These are phyloP conservation scores for Zelonia costaricensis DNA, from an alignment of 208 protist species.

Conservation along the genomic window DNA sequence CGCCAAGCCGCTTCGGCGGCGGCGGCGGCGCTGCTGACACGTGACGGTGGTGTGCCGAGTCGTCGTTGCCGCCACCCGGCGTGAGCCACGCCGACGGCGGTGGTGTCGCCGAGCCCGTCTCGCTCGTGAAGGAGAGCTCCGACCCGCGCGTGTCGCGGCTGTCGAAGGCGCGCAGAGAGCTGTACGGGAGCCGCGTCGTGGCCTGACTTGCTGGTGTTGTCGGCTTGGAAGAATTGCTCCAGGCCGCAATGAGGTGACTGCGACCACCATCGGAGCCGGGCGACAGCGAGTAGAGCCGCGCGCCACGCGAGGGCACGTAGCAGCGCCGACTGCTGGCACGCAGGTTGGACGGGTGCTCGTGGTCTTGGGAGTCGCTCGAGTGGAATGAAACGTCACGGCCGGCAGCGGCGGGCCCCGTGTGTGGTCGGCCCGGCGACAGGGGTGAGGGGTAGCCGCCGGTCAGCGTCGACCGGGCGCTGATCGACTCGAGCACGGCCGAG, in stretches of 20 bases:
- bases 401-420: too few species aligned
- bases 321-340: neutral
- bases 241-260: neutral
- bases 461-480: too few species aligned
- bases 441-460: too few species aligned
- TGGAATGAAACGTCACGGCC: too few species aligned
- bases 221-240: neutral
- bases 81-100: neutral
- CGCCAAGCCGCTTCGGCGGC: neutral
- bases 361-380: neutral
- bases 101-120: neutral
- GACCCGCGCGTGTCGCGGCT: neutral
- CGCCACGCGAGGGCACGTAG: neutral
- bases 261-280: neutral
- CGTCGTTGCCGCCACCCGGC: too few species aligned
- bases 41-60: too few species aligned
- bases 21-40: neutral
- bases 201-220: neutral
- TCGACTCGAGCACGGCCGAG: too few species aligned
- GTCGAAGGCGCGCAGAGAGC: neutral
- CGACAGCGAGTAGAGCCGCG: neutral
- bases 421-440: too few species aligned
- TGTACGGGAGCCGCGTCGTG: neutral
- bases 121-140: constrained; percentile 1
- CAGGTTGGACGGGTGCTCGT: neutral